Evolutionary conservation across 2,329 filamentous ascomycete species (phyloP).

Genomic region (Keithomyces neogunnii): DNA sequence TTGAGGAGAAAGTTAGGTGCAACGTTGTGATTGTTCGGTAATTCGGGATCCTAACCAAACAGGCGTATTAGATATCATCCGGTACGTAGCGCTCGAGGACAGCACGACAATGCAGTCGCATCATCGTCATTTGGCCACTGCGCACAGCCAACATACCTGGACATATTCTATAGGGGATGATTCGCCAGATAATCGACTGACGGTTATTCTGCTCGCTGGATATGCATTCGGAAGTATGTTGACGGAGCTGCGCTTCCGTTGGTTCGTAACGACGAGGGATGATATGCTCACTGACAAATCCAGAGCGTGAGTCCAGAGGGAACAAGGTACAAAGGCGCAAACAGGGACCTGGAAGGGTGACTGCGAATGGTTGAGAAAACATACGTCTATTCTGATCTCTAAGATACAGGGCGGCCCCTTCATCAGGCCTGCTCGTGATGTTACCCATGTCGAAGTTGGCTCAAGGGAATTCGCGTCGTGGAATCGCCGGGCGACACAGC

Average conservation of each 20-base stretch:
- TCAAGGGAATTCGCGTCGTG: constrained; percentile 8
- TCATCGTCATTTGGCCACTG: neutral
- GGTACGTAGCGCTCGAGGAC: neutral
- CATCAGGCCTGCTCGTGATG: constrained; percentile 81
- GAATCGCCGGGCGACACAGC: neutral
- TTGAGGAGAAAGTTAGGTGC: constrained; percentile 75
- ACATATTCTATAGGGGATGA: constrained; percentile 77
- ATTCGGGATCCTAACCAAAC: constrained; percentile 64
- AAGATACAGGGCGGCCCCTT: constrained; percentile 71
- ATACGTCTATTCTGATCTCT: constrained; percentile 88
- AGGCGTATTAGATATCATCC: constrained; percentile 4
- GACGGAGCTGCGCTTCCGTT: constrained; percentile 67
- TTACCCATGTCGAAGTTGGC: constrained; percentile 66
- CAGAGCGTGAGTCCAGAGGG: constrained; percentile 6
- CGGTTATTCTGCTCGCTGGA: constrained; percentile 70
- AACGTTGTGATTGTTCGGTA: constrained; percentile 31
- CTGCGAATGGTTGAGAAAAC: constrained; percentile 23
- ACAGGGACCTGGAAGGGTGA: constrained; percentile 8
- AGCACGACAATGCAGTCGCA: constrained; percentile 1
- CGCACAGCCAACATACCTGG: constrained; percentile 53
- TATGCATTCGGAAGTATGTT: constrained; percentile 79
- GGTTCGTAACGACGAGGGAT: constrained; percentile 72
- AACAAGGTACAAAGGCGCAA: constrained; percentile 11
- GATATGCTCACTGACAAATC: constrained; percentile 68
- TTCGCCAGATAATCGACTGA: constrained; percentile 65